These are phyloP conservation scores for Dysphania ambrosioides DNA, from an alignment of 148 eudicot genomes.

Conservation along the genomic window DNA sequence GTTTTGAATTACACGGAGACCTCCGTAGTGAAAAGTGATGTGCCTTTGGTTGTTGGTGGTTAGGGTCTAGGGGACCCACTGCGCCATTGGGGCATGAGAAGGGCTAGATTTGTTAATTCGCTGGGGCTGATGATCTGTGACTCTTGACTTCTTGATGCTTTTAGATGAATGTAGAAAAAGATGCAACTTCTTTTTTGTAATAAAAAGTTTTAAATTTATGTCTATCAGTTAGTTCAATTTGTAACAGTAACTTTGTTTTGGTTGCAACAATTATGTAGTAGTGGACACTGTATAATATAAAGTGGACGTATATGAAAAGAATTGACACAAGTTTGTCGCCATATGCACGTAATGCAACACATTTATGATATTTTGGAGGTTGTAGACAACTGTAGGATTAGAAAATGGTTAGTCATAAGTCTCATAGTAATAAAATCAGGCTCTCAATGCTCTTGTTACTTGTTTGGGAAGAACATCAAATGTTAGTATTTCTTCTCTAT, in stretches of 20 bases:
- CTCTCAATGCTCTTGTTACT: no score
- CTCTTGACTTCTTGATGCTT: no score
- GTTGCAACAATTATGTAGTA: no score
- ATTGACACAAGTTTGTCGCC: not conserved
- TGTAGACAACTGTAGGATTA: no score
- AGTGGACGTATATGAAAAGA: not conserved
- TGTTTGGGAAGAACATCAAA: no score
- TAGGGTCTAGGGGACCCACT: not conserved
- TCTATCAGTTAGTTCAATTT: not conserved
- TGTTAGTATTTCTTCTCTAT: no score
- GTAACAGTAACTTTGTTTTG: no score
- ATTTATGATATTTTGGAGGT: not conserved
- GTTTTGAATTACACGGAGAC: no score
- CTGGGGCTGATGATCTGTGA: not conserved
- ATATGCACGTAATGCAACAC: not conserved
- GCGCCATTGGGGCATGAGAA: not conserved
- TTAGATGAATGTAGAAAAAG: conserved; percentile 3
- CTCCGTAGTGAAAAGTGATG: no score
- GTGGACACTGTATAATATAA: no score
- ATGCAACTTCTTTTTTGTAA: not conserved
- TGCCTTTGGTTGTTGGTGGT: not conserved
- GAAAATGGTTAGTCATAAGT: no score
- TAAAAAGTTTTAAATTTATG: not conserved
- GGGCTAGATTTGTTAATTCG: not conserved
- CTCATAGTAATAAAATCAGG: no score